phyloP scores from a whole-genome alignment of 306 rosid genomes.

The Inga leiocalycina region DNA sequence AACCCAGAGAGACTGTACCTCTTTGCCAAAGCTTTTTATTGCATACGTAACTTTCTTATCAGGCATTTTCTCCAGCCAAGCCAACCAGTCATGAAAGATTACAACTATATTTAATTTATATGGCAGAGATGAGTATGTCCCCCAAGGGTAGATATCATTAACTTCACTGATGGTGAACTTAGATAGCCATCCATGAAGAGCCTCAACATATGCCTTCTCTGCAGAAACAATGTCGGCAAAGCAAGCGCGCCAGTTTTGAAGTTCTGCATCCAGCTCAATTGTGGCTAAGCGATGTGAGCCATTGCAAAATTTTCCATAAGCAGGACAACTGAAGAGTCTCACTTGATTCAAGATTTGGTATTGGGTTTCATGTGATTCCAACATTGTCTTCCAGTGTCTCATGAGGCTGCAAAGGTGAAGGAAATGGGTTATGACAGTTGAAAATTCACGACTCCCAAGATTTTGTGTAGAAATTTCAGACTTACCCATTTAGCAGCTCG shows the following conservation, averaged over 20 bases:
- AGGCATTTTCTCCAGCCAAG: constrained; percentile 15
- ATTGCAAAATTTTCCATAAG: constrained; percentile 2
- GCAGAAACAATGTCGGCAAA: constrained; percentile 21
- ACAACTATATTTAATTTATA: constrained; percentile 2
- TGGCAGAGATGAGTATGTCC: not conserved
- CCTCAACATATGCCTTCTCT: constrained; percentile 19
- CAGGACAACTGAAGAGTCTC: not conserved
- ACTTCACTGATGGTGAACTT: constrained; percentile 8
- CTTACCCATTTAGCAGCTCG: constrained; percentile 14
- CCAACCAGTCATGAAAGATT: constrained; percentile 15
- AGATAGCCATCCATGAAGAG: constrained; percentile 22
- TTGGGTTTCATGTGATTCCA: constrained; percentile 23
- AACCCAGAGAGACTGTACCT: constrained; percentile 4
- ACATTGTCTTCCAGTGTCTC: constrained; percentile 7
- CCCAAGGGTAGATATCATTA: not conserved
- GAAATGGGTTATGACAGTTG: not conserved
- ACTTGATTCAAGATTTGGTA: constrained; percentile 27
- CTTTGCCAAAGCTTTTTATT: constrained; percentile 9
- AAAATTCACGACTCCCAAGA: not conserved
- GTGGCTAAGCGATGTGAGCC: constrained; percentile 22
- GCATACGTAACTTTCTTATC: not conserved
- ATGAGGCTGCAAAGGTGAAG: constrained; percentile 1
- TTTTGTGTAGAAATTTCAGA: not conserved
- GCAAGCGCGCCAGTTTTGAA: constrained; percentile 13
- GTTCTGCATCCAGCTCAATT: constrained; percentile 12